Evolutionary conservation across 2,329 filamentous ascomycete species (phyloP).

Genomic region (Diaporthe velutina): DNA sequence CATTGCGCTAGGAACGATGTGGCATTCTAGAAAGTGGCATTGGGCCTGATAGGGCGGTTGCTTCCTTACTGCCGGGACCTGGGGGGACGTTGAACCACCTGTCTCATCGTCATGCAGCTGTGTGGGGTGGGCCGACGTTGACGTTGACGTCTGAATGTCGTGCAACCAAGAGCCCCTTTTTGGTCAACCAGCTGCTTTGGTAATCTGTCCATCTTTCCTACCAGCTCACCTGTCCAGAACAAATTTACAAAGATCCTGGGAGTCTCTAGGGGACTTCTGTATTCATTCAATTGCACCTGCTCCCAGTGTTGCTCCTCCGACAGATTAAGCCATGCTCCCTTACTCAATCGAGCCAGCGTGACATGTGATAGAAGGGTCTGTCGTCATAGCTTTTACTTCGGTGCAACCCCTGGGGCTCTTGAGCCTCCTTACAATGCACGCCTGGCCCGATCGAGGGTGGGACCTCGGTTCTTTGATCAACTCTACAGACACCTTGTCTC

Average conservation of each 20-base stretch:
- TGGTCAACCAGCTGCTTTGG: neutral
- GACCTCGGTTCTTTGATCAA: slow-evolving; percentile 36
- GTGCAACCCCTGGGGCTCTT: neutral
- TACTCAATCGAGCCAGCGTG: neutral
- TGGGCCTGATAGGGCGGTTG: neutral
- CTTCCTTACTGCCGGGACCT: slow-evolving; percentile 15
- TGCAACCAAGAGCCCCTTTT: neutral
- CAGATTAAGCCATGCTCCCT: neutral
- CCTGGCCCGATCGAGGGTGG: slow-evolving; percentile 2
- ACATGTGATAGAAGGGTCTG: slow-evolving; percentile 38
- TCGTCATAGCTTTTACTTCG: slow-evolving; percentile 15
- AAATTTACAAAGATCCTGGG: neutral
- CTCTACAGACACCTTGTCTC: neutral
- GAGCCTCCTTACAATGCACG: slow-evolving; percentile 31
- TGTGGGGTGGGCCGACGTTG: slow-evolving; percentile 3
- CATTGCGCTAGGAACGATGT: slow-evolving; percentile 31
- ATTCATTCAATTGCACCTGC: neutral
- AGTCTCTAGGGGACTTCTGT: neutral
- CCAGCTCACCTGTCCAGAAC: no score
- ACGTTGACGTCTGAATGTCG: slow-evolving; percentile 7
- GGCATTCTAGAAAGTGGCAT: slow-evolving; percentile 14
- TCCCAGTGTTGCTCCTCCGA: no score
- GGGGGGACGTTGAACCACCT: slow-evolving; percentile 14
- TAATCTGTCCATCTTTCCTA: neutral
- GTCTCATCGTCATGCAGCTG: slow-evolving; percentile 19